Evolutionary conservation across 805 yeast species (phyloP), one percentile per base, ranked within the genome.

Genomic region (Lipomyces sp.): DNA sequence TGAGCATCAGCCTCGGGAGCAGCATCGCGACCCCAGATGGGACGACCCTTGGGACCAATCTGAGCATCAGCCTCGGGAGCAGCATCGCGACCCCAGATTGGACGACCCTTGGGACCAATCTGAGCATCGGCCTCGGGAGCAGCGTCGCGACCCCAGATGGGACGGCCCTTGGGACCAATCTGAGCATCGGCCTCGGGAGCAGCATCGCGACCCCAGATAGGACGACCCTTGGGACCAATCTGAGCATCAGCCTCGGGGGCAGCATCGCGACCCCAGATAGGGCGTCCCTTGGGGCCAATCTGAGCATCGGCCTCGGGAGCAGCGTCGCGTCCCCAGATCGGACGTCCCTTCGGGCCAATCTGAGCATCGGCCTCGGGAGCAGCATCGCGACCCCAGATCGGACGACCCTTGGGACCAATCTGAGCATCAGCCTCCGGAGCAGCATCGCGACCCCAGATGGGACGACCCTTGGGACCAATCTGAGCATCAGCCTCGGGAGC

Each of bases 371-470:
- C n/a, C n/a, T n/a, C n/a, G n/a, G n/a, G n/a, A n/a, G n/a, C n/a
- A n/a, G n/a, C n/a, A n/a, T n/a, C n/a, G n/a, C n/a, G n/a, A n/a
- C n/a, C n/a, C n/a, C n/a, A n/a, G n/a, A n/a, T n/a, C n/a, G n/a
- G n/a, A n/a, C n/a, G n/a, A n/a, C n/a, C n/a, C n/a, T n/a, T n/a
- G n/a, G n/a, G n/a, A n/a, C n/a, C n/a, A 26, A 26, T 24, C 28
- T 18, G 13, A 6, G 44, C 32, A 31, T 34, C 42, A 4, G 51
- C 54, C 18, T 50, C 54, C 8, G 55, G 45, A 14, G 33, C 49
- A 4, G 56, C 49, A 11, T 43, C 56, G 14, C 56, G 56, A 2
- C 43, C 46, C 33, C 39, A 36, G 28, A 49, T 18, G 24, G 56
- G 53, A 7, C 46, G 29, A 13, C 49, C 49, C 3, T 16, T 16